Base-by-base conservation (phyloP, 1,284 basidiomycete species). In the Cutaneotrichosporon cyanovorans region DNA sequence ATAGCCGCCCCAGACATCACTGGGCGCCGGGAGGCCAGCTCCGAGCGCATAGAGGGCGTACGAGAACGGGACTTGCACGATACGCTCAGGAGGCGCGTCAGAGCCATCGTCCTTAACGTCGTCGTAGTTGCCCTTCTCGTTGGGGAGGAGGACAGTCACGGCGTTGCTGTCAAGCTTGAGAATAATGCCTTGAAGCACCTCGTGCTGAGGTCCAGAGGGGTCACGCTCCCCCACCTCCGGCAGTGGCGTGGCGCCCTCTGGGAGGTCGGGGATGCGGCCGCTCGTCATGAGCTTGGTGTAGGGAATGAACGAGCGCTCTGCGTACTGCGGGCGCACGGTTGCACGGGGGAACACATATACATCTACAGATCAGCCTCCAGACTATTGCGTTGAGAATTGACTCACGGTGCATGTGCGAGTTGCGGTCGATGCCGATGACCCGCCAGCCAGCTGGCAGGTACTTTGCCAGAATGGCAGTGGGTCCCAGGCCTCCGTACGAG, bases 371-470 rank as follows among this genome's bases (percentile, higher is more conserved):
- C 5, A 31, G 8, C 30, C 11, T n/a, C 15, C 16, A 16, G 21
- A 11, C 4, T 30, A 28, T 15, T 15, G 14, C 21, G 37, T 12
- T 6, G 16, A 20, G 20, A 15, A 38, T 11, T 12, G 11, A 59
- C 65, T 53, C 40, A 68, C 65, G 65, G 48, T 68, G 63, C 37
- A 59, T 55, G 50, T 68, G 81, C 73, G 80, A 77, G 57, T 85
- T 84, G 47, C 83, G 72, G 60, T 86, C 84, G 32, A 85, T 75
- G 14, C 82, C 71, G 16, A 85, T 74, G 31, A 86, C 74, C 36
- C 78, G 74, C 80, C 81, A 84, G 23, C 71, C 77, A 19, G 72
- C 62, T 3, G 83, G 82, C 15, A 85, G 69, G 31, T 69, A 71
- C 31, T 76, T 68, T 10, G 79, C 76, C 31, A 86, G 76, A 15